Percentiles rank a stretch among this genome's conserved stretches.
These are phyloP conservation scores for Trypanosomatidae sp. DNA, from an alignment of 208 protist genomes.

Conservation along the genomic window DNA sequence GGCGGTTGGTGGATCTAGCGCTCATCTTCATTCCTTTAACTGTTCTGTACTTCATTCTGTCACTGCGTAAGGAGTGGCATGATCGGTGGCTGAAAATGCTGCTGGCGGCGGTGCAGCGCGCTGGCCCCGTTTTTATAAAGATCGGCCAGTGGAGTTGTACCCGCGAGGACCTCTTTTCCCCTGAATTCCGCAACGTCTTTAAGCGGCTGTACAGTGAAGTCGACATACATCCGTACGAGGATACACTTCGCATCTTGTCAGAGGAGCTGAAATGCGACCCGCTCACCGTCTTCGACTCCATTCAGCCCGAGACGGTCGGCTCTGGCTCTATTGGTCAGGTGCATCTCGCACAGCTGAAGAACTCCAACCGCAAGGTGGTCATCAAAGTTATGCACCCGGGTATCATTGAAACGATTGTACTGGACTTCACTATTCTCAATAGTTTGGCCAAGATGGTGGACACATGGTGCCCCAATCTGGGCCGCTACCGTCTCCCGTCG, in stretches of 20 bases:
- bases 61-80: slow-evolving; percentile 46
- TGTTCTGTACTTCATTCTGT: slow-evolving; percentile 79
- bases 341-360: slow-evolving; percentile 77
- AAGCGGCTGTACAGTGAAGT: slow-evolving; percentile 82
- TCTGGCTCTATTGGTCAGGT: slow-evolving; percentile 92
- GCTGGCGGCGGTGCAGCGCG: slow-evolving; percentile 70
- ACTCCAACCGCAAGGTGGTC: slow-evolving; percentile 63
- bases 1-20: slow-evolving; percentile 59
- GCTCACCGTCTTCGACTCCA: slow-evolving; percentile 56
- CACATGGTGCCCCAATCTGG: slow-evolving; percentile 14
- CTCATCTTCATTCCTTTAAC: slow-evolving; percentile 75
- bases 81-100: slow-evolving; percentile 70
- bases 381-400: slow-evolving; percentile 91
- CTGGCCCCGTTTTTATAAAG: slow-evolving; percentile 90
- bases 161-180: slow-evolving; percentile 85
- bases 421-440: slow-evolving; percentile 85
- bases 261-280: slow-evolving; percentile 76
- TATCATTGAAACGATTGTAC: slow-evolving; percentile 84
- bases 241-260: slow-evolving; percentile 66
- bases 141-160: slow-evolving; percentile 92
- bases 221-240: slow-evolving; percentile 65
- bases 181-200: slow-evolving; percentile 76
- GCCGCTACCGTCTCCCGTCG: slow-evolving; percentile 62
- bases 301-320: slow-evolving; percentile 72
- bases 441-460: slow-evolving; percentile 32